These are phyloP conservation scores for Coemansia sp. DNA, from an alignment of 192 early-diverging fungal genomes.

Conservation along the genomic window DNA sequence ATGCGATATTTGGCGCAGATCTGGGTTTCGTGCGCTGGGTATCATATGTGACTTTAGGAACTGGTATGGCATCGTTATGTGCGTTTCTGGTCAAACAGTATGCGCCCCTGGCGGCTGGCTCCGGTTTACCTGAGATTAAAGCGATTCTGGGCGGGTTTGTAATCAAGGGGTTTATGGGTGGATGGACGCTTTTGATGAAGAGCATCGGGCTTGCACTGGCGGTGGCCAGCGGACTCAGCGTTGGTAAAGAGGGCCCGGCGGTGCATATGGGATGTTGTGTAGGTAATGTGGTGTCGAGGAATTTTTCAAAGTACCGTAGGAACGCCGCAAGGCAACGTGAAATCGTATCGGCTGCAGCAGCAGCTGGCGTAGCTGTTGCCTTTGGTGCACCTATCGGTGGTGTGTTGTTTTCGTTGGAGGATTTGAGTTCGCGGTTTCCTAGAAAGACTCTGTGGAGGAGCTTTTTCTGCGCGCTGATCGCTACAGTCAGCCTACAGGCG, in stretches of 20 bases:
- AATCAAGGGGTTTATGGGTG: constrained; percentile 91
- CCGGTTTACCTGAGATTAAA: constrained; percentile 92
- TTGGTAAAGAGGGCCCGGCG: constrained; percentile 95
- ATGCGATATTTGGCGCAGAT: constrained; percentile 50
- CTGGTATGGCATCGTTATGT: constrained; percentile 68
- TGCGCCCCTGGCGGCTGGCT: constrained; percentile 91
- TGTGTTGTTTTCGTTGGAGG: constrained; percentile 77
- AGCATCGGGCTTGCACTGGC: constrained; percentile 73
- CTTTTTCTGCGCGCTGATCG: constrained; percentile 97
- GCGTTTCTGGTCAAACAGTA: constrained; percentile 73
- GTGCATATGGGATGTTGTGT: constrained; percentile 91
- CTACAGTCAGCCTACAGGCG: constrained; percentile 84
- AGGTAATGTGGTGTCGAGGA: constrained; percentile 77
- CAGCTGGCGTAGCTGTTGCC: constrained; percentile 73
- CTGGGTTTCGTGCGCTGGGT: constrained; percentile 72
- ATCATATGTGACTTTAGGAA: constrained; percentile 74
- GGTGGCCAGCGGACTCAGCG: constrained; percentile 78
- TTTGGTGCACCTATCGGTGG: constrained; percentile 75
- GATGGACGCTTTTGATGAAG: constrained; percentile 84
- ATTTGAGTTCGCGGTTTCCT: constrained; percentile 94
- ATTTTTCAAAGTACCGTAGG: constrained; percentile 80
- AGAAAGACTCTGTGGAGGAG: constrained; percentile 94
- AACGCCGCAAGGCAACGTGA: constrained; percentile 74
- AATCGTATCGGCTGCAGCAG: constrained; percentile 69
- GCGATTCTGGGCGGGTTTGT: constrained; percentile 86